Base-by-base conservation (phyloP, 2,329 filamentous ascomycete species). In the Alternaria sp. region DNA sequence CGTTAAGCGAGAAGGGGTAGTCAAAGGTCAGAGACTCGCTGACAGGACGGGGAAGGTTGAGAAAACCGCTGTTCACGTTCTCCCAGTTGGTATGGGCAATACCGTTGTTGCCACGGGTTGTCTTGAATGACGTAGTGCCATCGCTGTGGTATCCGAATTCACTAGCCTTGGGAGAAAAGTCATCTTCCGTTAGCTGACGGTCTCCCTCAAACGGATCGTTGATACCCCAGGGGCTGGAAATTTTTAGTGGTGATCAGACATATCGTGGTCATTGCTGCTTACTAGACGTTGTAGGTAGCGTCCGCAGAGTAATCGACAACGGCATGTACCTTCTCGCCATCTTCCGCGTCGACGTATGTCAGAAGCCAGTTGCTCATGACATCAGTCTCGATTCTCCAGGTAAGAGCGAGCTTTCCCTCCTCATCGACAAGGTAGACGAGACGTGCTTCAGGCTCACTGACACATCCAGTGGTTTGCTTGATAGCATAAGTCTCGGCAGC, bases 301-400 rank as follows among this genome's bases (percentile, higher is more conserved):
- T 87, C 84, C 6, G 83, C 79, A 46, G 86, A 83, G 60, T 87
- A 88, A 75, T 89, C 85, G 25, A 86, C 82, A 20, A 87, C 85
- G 53, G 82, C 85, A 50, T 85, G 78, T 9, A 89, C 69, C 48
- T 84, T 74, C 20, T 81, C 78, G 32, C 81, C 82, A 53, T 79
- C 79, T 5, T 74, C 72, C 5, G 85, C 84, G 53, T 88, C 83
- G 32, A 88, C 81, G 66, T 88, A 89, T 2, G 84, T 84, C 43
- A 87, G 74, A n/a, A 88, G 81, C 85, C 85, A 89, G 76, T 87
- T 85, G 61, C 84, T 81, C 9, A 80, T 60, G 41, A 87, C 74
- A 58, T 88, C 85, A 3, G 86, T 88, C 80, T 88, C 86, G 11
- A 89, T 79, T 69, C 86, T 79, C 86, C 86, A 89, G 0, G 84